Base-by-base conservation (phyloP, 805 yeast genomes). In the Wickerhamiella brachini region DNA sequence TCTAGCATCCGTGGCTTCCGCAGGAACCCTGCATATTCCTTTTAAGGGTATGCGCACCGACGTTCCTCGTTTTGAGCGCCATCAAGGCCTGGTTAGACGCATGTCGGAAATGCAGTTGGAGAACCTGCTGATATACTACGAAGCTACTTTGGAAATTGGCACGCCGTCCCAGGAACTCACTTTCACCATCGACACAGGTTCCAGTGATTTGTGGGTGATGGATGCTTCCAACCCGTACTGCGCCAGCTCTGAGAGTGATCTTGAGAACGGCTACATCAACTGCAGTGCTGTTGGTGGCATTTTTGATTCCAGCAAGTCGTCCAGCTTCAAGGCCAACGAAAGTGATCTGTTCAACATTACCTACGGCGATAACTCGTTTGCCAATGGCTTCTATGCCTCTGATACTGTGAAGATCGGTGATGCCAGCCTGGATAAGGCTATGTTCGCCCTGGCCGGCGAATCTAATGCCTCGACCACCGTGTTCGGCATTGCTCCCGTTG, bases 181-280 rank as follows among this genome's bases (percentile, higher is more conserved):
- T 2, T 78, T 81, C 10, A 65, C 78, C 48, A 65, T 84, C 22
- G 94, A 84, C 62, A 84, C 90, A 3, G 94, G 93, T 2, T 82
- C 89, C 0, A 73, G 84, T 1, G 93, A 84, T 61, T 62, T 83
- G 49, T 83, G 87, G 86, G 77, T 82, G 45, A 71, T 75, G 58
- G 66, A 69, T 26, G 55, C 71, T 1, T 58, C 66, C 43, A 79
- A 78, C 58, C 74, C 81, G 2, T 73, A 69, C 55, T 68, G 67
- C 54, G 56, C 60, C 50, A 53, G 31, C 49, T 56, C 20, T 29
- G 18, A 9, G 2, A 2, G 22, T 5, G 20, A 42, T 12, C n/a
- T 22, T 4, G 41, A 18, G 4, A 15, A 39, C 10, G 31, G 23
- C 5, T 21, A 41, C 18, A 24, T 44, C 38, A 45, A 23, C 43